phyloP scores from a whole-genome alignment of 228 moss, liverwort and hornwort genomes.

The Sphagnum fallax region DNA sequence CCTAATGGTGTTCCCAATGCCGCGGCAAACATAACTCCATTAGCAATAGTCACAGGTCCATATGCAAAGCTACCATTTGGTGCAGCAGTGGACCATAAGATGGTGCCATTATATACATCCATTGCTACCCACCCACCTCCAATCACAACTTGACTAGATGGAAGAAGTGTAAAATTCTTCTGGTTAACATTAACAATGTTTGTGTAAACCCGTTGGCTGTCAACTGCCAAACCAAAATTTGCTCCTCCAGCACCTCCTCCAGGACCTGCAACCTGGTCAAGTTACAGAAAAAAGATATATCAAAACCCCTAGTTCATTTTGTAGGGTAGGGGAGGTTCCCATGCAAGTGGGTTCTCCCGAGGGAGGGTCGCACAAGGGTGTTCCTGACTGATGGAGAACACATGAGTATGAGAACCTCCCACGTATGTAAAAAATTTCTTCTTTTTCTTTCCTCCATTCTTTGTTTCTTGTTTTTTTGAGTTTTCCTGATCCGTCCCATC shows the following conservation, averaged over 20 bases:
- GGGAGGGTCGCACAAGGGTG: too few relatives aligned
- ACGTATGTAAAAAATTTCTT: too few relatives aligned
- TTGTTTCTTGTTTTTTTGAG: too few relatives aligned
- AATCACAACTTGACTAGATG: slow-evolving; percentile 4
- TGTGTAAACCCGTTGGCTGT: slow-evolving; percentile 12
- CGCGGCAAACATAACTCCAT: neutral
- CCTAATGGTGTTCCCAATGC: neutral
- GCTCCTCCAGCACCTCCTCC: slow-evolving; percentile 14
- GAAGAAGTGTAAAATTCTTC: slow-evolving; percentile 7
- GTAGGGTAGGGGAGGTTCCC: too few relatives aligned
- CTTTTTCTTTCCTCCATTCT: too few relatives aligned
- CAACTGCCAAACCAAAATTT: slow-evolving; percentile 10
- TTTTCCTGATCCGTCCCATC: too few relatives aligned
- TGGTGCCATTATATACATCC: slow-evolving; percentile 4
- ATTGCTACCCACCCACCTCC: slow-evolving; percentile 15
- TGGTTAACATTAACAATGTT: slow-evolving; percentile 9
- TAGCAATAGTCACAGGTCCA: slow-evolving; percentile 9
- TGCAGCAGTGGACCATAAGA: slow-evolving; percentile 13
- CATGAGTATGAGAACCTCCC: too few relatives aligned
- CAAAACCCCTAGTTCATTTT: too few relatives aligned
- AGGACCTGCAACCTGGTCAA: slow-evolving; percentile 12
- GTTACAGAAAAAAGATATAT: too few relatives aligned
- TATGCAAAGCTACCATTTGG: neutral
- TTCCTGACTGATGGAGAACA: too few relatives aligned
- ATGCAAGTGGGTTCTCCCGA: too few relatives aligned